A percentile compares a stretch with the other conserved stretches of the same genome.
Evolutionary conservation across 805 yeast species (phyloP).

Genomic region (Groenewaldozyma salmanticensis): DNA sequence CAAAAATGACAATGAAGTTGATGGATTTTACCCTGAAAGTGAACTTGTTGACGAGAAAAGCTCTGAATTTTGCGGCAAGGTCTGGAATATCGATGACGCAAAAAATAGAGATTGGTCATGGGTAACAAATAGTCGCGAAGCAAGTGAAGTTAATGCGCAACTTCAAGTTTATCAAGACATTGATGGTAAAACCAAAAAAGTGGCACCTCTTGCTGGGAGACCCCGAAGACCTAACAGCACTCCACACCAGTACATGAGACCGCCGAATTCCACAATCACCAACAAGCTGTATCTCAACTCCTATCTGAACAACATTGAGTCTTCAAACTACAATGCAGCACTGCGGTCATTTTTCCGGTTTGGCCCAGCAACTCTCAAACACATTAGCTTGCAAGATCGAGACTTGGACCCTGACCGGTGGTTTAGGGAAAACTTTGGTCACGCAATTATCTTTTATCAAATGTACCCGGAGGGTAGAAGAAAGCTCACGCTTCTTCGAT

Average conservation of each 20-base stretch:
- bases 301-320: not conserved
- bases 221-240: no score
- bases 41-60: not conserved
- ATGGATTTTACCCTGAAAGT: not conserved
- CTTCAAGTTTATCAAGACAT: no score
- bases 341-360: not conserved
- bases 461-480: not conserved
- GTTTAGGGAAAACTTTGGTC: not conserved
- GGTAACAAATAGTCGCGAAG: not conserved
- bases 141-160: no score
- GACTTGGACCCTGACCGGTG: not conserved
- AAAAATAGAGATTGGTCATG: not conserved
- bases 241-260: no score
- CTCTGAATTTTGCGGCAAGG: not conserved
- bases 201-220: no score
- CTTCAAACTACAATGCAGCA: not conserved
- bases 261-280: no score
- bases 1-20: not conserved
- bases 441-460: not conserved
- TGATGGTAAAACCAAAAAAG: no score
- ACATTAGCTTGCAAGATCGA: not conserved
- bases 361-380: not conserved
- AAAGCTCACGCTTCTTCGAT: not conserved
- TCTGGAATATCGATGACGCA: not conserved
- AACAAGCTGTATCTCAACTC: not conserved